Percentiles rank a stretch among this genome's conserved stretches.
Conservation (phyloP, 2,329 filamentous ascomycete genomes). For the Botrytis fragariae region DNA sequence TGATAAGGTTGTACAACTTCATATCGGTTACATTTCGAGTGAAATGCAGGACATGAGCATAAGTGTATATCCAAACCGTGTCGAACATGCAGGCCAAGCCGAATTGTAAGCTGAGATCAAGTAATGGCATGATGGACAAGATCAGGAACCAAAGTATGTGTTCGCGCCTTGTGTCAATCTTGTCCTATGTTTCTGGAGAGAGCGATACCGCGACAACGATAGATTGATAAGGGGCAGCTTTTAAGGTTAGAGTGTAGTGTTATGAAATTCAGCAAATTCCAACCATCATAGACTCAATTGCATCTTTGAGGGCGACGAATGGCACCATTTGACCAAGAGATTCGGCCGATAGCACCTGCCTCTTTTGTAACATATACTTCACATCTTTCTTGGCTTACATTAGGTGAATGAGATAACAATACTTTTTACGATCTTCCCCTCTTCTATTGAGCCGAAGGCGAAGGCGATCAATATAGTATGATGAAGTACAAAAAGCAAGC, state of each 20-base stretch:
- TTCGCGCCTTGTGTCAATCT: neutral
- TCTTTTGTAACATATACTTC: constrained; percentile 7
- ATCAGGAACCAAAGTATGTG: neutral
- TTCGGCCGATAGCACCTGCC: constrained; percentile 10
- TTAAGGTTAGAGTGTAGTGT: neutral
- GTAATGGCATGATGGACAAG: neutral
- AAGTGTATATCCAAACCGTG: neutral
- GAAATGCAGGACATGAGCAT: neutral
- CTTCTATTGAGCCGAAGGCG: neutral
- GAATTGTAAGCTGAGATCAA: neutral
- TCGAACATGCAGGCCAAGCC: constrained; percentile 1
- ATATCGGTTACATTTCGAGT: neutral
- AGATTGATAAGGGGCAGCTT: neutral
- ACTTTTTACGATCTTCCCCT: neutral
- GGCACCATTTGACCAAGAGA: constrained; percentile 6
- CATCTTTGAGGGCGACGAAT: neutral
- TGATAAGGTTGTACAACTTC: neutral
- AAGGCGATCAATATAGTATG: neutral
- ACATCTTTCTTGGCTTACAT: constrained; percentile 9
- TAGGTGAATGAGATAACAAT: constrained; percentile 6
- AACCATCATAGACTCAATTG: neutral
- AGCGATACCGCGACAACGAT: neutral
- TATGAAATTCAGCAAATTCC: neutral
- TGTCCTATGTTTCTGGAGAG: neutral
- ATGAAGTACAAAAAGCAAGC: neutral